These are phyloP conservation scores for Aspergillus persii DNA, from an alignment of 2,329 filamentous ascomycete genomes.

Conservation along the genomic window DNA sequence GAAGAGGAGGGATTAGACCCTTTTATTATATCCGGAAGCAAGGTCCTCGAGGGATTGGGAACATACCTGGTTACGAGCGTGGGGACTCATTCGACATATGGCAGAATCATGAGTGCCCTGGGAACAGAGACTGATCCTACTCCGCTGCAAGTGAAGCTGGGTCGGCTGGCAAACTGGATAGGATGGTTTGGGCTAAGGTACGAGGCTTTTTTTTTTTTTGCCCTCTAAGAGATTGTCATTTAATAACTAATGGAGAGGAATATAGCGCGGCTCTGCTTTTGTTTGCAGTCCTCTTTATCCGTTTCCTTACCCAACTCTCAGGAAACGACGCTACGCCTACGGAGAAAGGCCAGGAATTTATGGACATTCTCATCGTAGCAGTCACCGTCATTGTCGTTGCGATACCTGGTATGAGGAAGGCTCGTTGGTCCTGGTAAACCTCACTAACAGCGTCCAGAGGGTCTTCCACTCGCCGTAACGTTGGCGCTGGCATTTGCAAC, in stretches of 20 bases:
- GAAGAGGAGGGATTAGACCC: conserved; percentile 50
- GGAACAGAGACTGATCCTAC: conserved; percentile 71
- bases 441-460: conserved; percentile 46
- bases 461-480: conserved; percentile 56
- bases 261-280: conserved; percentile 63
- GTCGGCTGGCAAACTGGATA: conserved; percentile 71
- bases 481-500: conserved; percentile 59
- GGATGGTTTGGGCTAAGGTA: conserved; percentile 60
- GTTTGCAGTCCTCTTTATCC: conserved; percentile 70
- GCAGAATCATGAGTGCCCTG: conserved; percentile 72
- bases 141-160: conserved; percentile 71
- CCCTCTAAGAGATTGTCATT: neutral
- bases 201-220: neutral
- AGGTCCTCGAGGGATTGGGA: conserved; percentile 69
- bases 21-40: conserved; percentile 73
- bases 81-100: conserved; percentile 70
- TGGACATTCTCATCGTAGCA: conserved; percentile 54
- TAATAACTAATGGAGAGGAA: neutral
- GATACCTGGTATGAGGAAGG: neutral
- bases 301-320: conserved; percentile 62
- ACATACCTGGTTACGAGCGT: conserved; percentile 70
- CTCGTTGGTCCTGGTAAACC: too few species aligned
- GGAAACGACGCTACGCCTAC: conserved; percentile 40
- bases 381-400: conserved; percentile 57
- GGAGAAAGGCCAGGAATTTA: conserved; percentile 52